A percentile compares a stretch with the other conserved stretches of the same genome.
phyloP scores from a whole-genome alignment of 2,329 filamentous ascomycete species.

The Chalaropsis thielavioides region DNA sequence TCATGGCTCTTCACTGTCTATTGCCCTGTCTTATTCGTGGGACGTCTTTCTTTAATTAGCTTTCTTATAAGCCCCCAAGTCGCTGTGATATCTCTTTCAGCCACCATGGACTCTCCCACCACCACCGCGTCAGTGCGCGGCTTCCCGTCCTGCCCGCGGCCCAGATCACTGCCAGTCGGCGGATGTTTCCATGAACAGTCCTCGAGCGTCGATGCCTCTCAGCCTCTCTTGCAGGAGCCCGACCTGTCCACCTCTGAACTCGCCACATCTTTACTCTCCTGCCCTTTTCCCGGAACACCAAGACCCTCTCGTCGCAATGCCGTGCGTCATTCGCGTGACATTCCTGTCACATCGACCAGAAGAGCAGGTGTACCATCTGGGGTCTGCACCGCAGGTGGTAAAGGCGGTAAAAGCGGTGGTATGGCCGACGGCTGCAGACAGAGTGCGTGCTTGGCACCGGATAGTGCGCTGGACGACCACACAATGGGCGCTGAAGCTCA shows the following conservation, averaged over 20 bases:
- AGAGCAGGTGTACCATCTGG: neutral
- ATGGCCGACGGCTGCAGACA: neutral
- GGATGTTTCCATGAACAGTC: neutral
- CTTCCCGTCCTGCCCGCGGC: neutral
- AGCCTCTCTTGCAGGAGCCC: neutral
- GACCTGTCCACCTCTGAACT: neutral
- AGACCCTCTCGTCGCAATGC: neutral
- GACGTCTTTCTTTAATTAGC: neutral
- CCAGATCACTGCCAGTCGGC: neutral
- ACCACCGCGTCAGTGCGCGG: neutral
- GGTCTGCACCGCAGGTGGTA: neutral
- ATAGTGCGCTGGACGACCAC: constrained; percentile 2
- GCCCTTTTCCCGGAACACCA: neutral
- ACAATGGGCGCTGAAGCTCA: neutral
- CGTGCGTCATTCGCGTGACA: neutral
- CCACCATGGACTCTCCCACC: neutral
- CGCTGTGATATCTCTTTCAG: neutral
- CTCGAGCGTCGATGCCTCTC: neutral
- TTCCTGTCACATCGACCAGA: neutral
- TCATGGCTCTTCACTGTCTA: neutral
- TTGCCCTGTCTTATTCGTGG: neutral
- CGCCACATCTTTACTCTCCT: neutral
- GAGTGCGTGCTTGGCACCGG: neutral
- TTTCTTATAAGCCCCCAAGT: neutral
- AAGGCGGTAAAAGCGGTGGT: neutral